Percentiles rank a stretch among this genome's conserved stretches.
These are phyloP conservation scores for Talaromyces borbonicus DNA, from an alignment of 495 filamentous ascomycete species.

Conservation along the genomic window DNA sequence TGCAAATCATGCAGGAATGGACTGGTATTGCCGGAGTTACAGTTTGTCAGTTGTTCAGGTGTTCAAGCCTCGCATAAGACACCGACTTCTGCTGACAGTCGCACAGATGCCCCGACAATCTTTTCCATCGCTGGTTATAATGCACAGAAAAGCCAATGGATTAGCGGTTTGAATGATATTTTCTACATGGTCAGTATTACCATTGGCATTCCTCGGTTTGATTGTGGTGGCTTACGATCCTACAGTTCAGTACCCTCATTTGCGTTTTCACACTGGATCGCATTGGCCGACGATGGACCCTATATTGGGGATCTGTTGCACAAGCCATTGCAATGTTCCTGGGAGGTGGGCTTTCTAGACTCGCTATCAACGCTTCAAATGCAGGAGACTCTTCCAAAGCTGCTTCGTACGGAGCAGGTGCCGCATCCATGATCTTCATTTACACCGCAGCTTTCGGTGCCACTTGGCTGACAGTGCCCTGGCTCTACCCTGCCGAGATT, in stretches of 20 bases:
- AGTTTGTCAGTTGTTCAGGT: slow-evolving; percentile 36
- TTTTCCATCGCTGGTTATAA: slow-evolving; percentile 57
- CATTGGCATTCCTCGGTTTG: neutral
- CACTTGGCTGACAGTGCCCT: slow-evolving; percentile 63
- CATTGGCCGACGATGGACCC: slow-evolving; percentile 57
- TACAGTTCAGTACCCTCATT: slow-evolving; percentile 48
- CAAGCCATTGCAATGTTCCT: slow-evolving; percentile 55
- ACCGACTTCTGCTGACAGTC: neutral
- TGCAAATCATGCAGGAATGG: slow-evolving; percentile 68
- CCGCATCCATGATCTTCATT: slow-evolving; percentile 59
- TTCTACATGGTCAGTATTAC: slow-evolving; percentile 40
- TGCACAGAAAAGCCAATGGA: slow-evolving; percentile 52
- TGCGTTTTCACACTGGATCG: slow-evolving; percentile 62
- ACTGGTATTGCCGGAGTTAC: slow-evolving; percentile 64
- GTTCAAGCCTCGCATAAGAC: neutral
- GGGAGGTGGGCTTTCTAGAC: slow-evolving; percentile 43
- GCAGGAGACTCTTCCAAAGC: slow-evolving; percentile 28
- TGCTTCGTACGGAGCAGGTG: slow-evolving; percentile 48
- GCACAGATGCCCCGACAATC: slow-evolving; percentile 46
- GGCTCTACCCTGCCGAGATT: slow-evolving; percentile 64
- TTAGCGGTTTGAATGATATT: slow-evolving; percentile 58
- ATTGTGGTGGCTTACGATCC: neutral
- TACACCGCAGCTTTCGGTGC: slow-evolving; percentile 62
- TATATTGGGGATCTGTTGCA: slow-evolving; percentile 56
- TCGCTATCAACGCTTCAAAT: slow-evolving; percentile 31